Base-by-base conservation (phyloP, 768 basidiomycete genomes). In the Lentinula edodes region DNA sequence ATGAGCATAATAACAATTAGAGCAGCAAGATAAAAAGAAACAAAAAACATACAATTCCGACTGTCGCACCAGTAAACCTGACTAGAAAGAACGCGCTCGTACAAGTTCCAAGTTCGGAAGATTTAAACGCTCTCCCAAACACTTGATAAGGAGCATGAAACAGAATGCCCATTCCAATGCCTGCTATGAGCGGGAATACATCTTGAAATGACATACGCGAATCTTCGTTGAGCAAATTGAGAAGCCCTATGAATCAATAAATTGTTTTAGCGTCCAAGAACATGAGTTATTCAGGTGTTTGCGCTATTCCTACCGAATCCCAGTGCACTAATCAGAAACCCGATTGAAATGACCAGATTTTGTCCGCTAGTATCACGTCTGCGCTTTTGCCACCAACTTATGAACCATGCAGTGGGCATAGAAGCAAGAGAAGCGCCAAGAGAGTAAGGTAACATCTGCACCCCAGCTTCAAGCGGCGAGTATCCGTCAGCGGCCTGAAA, bases 51-150 rank as follows among this genome's bases (percentile, higher is more conserved):
- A 91, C 91, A 75, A 94, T 73, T 63, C 91, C 91, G 42, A 88
- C 78, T 2, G 91, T 92, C 36, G 91, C 90, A 8, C 91, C 91
- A 41, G 91, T 93, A 74, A 93, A 93, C 48, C 91, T 82, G 50
- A 92, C 90, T 60, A 93, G 79, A 74, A 94, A 93, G 72, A 93
- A 94, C 10, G 90, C 91, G 68, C 90, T 88, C 9, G 92, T 94
- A 35, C 90, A 89, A 20, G 85, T 81, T 3, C 91, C 91, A 56
- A 92, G 71, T 65, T 92, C 87, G 52, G 80, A 75, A 6, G 85
- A 82, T 61, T 83, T 80, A 39, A 93, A 71, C 12, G 87, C 83
- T 62, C 79, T 80, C 53, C 83, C 83, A 69, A 93, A 90, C 8
- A 91, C 82, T 68, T 91, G 90, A 68, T 91, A 92, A 7, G 92